These are phyloP conservation scores for Salmacisia buchloeana DNA, from an alignment of 1,284 basidiomycete species.

Conservation along the genomic window DNA sequence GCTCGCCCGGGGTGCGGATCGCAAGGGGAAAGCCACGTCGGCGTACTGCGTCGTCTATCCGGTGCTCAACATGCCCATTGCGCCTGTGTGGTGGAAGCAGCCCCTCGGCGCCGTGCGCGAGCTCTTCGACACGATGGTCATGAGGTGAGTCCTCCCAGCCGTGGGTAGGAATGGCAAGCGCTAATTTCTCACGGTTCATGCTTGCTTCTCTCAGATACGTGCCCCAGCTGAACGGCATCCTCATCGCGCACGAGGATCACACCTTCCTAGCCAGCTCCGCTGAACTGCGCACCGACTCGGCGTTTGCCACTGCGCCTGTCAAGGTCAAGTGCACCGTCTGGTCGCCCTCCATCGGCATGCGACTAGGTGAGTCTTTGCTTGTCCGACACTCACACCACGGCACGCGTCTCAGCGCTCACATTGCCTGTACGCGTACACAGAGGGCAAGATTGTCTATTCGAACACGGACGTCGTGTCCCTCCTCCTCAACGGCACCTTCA, in stretches of 20 bases:
- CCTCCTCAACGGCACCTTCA: conserved; percentile 89
- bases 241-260: conserved; percentile 77
- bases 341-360: conserved; percentile 79
- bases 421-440: too few relatives aligned
- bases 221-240: conserved; percentile 75
- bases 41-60: conserved; percentile 38
- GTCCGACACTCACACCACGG: neutral
- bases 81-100: conserved; percentile 33
- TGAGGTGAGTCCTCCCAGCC: conserved; percentile 24
- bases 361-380: conserved; percentile 61
- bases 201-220: conserved; percentile 64
- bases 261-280: conserved; percentile 66
- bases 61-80: conserved; percentile 37
- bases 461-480: conserved; percentile 92
- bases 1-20: too few relatives aligned
- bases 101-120: conserved; percentile 37
- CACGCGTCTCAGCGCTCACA: neutral
- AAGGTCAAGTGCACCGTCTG: conserved; percentile 80
- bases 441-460: conserved; percentile 77
- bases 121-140: conserved; percentile 46
- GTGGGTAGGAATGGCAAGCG: neutral
- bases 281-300: conserved; percentile 73
- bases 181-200: neutral
- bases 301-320: conserved; percentile 72
- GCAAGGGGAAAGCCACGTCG: too few relatives aligned